Base-by-base conservation (phyloP, 257 asterid species). In the Nicotiana tomentosiformis region DNA sequence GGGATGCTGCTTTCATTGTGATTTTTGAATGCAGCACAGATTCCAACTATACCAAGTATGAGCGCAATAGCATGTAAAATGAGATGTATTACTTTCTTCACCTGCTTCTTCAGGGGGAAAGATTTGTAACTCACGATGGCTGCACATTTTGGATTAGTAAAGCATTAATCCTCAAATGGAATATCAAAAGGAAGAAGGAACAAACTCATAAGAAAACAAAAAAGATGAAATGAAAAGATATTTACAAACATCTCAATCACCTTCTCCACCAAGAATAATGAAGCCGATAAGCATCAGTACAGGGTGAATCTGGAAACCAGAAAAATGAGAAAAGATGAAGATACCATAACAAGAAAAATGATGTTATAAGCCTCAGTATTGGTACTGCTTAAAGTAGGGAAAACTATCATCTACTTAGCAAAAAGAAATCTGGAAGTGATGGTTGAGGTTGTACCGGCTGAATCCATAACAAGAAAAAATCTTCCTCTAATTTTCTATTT, bases 101-200 rank as follows among this genome's bases (percentile, higher is more conserved):
- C 89, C 43, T 93, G 89, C 88, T 95, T 93, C 91, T 85, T 88
- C 68, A 96, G 85, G 33, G 99, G 96, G 83, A 92, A 90, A 81
- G 89, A 81, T 87, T 95, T 96, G 90, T 95, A 96, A 67, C 97
- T 90, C 37, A 96, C 90, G 83, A 96, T 95, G 84, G 98, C 99
- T 96, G 97, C 89, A 88, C 43, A n/a, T 81, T n/a, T 66, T 55
- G 10, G 66, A 58, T 80, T 66, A 78, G 58, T 84, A 43, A 32
- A 9, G 26, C 66, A 66, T 58, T 20, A 53, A 17, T 67, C 30
- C n/a, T 51, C 51, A 81, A 5, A n/a, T 29, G 51, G 26, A 30
- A 81, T 43, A 30, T 11, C 20, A 57, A 55, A 60, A 11, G 18
- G 57, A 58, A 18, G 46, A 53, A 67, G 43, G 53, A 2, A 14